Conservation (phyloP, 768 basidiomycete genomes). For the Tephrocybe sp. region DNA sequence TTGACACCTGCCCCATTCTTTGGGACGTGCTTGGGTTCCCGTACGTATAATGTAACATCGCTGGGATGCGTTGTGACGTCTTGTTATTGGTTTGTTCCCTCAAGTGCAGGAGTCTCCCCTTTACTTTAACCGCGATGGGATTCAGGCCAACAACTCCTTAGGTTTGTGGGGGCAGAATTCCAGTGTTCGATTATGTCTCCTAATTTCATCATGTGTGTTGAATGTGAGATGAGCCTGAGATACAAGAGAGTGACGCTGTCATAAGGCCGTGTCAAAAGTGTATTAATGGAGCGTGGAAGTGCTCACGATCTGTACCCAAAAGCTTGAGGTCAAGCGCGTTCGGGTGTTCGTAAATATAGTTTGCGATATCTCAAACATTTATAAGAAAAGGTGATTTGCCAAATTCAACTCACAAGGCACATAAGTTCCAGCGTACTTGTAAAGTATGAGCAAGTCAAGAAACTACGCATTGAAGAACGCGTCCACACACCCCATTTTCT, state of each 20-base stretch:
- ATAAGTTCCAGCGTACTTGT: constrained; percentile 64
- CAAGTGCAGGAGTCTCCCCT: not conserved
- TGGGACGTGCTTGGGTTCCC: constrained; percentile 86
- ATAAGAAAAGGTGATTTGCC: constrained; percentile 1
- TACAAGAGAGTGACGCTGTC: constrained; percentile 58
- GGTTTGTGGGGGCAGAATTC: no score
- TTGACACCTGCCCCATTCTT: constrained; percentile 70
- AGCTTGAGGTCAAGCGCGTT: constrained; percentile 53
- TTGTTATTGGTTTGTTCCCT: not conserved
- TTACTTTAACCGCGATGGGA: not conserved
- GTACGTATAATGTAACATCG: constrained; percentile 31
- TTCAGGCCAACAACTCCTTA: no score
- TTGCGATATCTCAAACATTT: constrained; percentile 58
- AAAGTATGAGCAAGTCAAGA: not conserved
- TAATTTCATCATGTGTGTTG: no score
- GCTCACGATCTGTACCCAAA: constrained; percentile 71
- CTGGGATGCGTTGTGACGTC: not conserved
- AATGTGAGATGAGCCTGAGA: no score
- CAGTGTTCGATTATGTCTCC: no score
- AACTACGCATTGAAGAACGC: not conserved
- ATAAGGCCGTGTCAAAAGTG: not conserved
- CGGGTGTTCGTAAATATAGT: constrained; percentile 68
- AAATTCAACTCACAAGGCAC: constrained; percentile 43
- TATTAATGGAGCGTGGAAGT: not conserved
- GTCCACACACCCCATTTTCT: constrained; percentile 65